These are phyloP conservation scores for Fraxinus velutina DNA, from an alignment of 305 asterid genomes.

Conservation along the genomic window DNA sequence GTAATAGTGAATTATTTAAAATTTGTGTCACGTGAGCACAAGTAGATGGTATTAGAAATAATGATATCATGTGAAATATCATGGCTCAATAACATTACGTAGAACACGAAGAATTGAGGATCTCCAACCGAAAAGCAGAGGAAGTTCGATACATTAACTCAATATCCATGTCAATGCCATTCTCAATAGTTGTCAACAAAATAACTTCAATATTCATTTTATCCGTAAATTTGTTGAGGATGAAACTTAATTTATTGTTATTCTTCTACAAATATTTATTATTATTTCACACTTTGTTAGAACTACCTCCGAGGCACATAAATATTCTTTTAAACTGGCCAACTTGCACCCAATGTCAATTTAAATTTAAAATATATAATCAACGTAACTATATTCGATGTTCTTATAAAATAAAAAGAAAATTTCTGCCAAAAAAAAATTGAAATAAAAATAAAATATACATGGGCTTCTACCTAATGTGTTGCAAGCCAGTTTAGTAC, in stretches of 20 bases:
- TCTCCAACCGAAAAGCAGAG: background rate
- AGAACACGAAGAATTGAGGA: background rate
- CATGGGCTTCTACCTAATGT: background rate
- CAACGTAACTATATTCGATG: background rate
- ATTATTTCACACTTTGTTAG: background rate
- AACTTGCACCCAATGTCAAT: background rate
- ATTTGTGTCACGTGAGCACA: background rate
- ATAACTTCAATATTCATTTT: background rate
- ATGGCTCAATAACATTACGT: background rate
- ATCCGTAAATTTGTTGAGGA: background rate
- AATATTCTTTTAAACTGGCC: background rate
- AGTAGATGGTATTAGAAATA: too few relatives aligned
- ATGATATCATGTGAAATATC: background rate
- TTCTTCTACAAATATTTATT: background rate
- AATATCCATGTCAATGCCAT: background rate
- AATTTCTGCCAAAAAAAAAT: background rate
- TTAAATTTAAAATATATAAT: too few relatives aligned
- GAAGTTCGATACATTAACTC: background rate
- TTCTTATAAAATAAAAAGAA: background rate
- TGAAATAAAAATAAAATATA: background rate
- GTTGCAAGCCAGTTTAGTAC: background rate
- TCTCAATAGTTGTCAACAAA: background rate
- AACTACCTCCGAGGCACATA: background rate
- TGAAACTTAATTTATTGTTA: background rate
- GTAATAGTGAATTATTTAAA: background rate